Evolutionary conservation across 2,329 filamentous ascomycete species (phyloP).

Genomic region (Graphiopsis chlorocephala): DNA sequence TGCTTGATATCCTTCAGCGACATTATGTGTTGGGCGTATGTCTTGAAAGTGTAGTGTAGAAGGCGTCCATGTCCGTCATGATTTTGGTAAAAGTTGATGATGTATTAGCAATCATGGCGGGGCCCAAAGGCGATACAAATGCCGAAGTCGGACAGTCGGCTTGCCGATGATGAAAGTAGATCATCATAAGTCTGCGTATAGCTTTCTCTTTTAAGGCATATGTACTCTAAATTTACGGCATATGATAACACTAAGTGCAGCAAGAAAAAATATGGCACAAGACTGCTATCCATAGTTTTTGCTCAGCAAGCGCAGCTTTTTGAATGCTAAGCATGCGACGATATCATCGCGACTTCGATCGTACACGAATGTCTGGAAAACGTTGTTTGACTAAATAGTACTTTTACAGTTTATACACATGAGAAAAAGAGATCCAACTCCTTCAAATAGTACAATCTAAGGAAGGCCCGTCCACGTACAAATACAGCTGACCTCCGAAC

Average conservation of each 20-base stretch:
- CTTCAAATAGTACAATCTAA: neutral
- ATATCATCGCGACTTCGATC: neutral
- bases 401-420: neutral
- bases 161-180: neutral
- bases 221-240: too few species aligned
- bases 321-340: rapidly evolving
- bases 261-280: too few species aligned
- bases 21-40: conserved; percentile 45
- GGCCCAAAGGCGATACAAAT: neutral
- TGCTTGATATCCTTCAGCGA: conserved; percentile 70
- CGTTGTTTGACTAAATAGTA: neutral
- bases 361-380: neutral
- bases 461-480: neutral
- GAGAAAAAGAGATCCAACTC: neutral
- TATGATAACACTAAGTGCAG: too few species aligned
- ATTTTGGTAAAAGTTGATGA: conserved; percentile 2
- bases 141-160: conserved; percentile 3
- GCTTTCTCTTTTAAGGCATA: neutral
- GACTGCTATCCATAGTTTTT: too few species aligned
- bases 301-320: too few species aligned
- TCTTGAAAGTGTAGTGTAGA: neutral
- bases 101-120: conserved; percentile 7
- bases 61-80: neutral
- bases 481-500: neutral
- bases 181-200: neutral